Evolutionary conservation across 192 early-diverging fungal species (phyloP).

Genomic region (Gonapodya prolifera): DNA sequence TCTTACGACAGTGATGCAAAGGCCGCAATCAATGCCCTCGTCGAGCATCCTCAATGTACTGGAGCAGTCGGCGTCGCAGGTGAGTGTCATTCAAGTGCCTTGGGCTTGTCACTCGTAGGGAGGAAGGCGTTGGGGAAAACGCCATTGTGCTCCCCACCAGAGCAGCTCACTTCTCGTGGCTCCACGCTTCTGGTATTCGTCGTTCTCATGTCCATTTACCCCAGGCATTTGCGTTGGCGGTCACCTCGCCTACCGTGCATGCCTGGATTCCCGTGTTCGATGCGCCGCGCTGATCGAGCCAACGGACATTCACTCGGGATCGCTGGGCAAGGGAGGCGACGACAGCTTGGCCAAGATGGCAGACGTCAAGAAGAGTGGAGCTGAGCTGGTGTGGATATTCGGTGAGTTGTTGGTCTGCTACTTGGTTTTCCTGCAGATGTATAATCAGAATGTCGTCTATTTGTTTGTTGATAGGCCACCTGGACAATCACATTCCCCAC

Average conservation of each 20-base stretch:
- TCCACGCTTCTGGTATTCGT: no score
- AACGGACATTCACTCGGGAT: constrained; percentile 47
- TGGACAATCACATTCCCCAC: constrained; percentile 49
- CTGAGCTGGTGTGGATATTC: constrained; percentile 49
- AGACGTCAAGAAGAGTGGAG: constrained; percentile 34
- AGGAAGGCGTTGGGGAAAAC: not conserved
- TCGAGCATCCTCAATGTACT: constrained; percentile 34
- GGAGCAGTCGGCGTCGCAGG: constrained; percentile 39
- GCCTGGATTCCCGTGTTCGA: constrained; percentile 37
- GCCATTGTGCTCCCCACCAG: not conserved
- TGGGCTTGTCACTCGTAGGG: no score
- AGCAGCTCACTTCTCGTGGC: no score
- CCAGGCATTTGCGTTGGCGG: constrained; percentile 13
- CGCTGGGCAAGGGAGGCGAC: constrained; percentile 26
- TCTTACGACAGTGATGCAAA: constrained; percentile 51
- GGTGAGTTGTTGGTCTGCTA: constrained; percentile 17
- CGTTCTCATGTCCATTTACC: not conserved
- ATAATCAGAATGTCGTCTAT: no score
- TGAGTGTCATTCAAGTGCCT: not conserved
- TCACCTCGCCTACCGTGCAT: not conserved
- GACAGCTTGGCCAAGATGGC: constrained; percentile 30
- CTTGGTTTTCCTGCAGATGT: no score
- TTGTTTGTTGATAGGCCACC: constrained; percentile 23
- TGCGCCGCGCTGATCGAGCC: constrained; percentile 40
- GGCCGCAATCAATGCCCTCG: constrained; percentile 30